Conservation (phyloP, 2,329 filamentous ascomycete species). For the Colletotrichum lentis region DNA sequence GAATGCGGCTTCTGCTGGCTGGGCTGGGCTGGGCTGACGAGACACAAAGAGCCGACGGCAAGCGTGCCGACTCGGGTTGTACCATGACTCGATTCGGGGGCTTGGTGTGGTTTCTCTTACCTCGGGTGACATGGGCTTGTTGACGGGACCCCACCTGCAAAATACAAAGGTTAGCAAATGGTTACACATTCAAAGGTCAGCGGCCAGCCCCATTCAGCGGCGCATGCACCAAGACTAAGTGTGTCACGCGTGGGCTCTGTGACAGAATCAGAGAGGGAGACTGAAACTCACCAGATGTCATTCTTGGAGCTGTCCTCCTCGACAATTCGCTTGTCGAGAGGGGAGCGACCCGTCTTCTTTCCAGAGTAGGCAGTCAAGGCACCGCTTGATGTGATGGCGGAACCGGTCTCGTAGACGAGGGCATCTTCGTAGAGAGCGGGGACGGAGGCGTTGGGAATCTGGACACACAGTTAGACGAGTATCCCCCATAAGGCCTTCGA, state of each 20-base stretch:
- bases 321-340: slow-evolving; percentile 96
- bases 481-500: neutral
- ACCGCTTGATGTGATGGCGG: slow-evolving; percentile 94
- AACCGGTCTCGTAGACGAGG: slow-evolving; percentile 94
- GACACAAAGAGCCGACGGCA: slow-evolving; percentile 28
- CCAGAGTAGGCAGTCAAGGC: slow-evolving; percentile 97
- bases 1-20: slow-evolving; percentile 6
- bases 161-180: slow-evolving; percentile 34
- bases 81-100: slow-evolving; percentile 25
- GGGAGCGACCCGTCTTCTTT: slow-evolving; percentile 96
- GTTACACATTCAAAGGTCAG: slow-evolving; percentile 21
- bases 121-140: slow-evolving; percentile 97
- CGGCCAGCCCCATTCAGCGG: slow-evolving; percentile 3
- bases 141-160: slow-evolving; percentile 88
- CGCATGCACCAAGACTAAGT: neutral
- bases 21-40: slow-evolving; percentile 18
- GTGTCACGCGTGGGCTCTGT: neutral
- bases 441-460: slow-evolving; percentile 91
- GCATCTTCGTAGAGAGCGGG: slow-evolving; percentile 98
- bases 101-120: slow-evolving; percentile 65
- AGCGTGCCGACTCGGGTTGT: slow-evolving; percentile 26
- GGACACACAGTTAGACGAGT: slow-evolving; percentile 39
- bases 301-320: slow-evolving; percentile 89
- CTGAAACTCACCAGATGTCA: slow-evolving; percentile 77
- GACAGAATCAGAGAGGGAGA: no score